Percentiles rank a stretch among this genome's conserved stretches.
phyloP scores from a whole-genome alignment of 1,284 basidiomycete genomes.

The Amylostereum areolatum region DNA sequence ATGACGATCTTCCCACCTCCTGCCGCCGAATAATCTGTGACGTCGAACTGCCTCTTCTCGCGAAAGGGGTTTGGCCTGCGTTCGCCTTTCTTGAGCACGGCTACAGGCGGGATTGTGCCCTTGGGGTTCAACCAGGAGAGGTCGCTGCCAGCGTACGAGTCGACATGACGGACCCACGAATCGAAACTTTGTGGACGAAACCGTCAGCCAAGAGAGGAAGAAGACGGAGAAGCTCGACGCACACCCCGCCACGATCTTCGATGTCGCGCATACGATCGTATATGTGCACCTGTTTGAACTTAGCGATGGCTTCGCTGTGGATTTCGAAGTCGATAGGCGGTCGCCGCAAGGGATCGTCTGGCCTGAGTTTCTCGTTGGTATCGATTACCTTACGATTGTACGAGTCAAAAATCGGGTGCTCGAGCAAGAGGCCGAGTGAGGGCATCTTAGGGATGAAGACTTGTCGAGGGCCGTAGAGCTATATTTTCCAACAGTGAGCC shows the following conservation, averaged over 20 bases:
- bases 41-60: slow-evolving; percentile 60
- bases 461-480: slow-evolving; percentile 70
- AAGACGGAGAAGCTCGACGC: slow-evolving; percentile 27
- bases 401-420: slow-evolving; percentile 83
- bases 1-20: slow-evolving; percentile 22
- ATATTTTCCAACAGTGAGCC: neutral
- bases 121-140: slow-evolving; percentile 64
- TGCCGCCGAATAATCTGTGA: slow-evolving; percentile 43
- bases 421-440: slow-evolving; percentile 89
- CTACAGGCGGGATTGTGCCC: slow-evolving; percentile 63
- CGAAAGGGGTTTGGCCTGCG: slow-evolving; percentile 57
- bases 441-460: slow-evolving; percentile 96
- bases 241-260: slow-evolving; percentile 80
- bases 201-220: slow-evolving; percentile 5
- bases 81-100: slow-evolving; percentile 57
- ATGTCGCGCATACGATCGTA: slow-evolving; percentile 80
- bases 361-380: slow-evolving; percentile 52
- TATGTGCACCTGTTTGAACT: slow-evolving; percentile 81
- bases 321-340: slow-evolving; percentile 67
- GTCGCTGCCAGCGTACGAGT: slow-evolving; percentile 65
- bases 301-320: slow-evolving; percentile 59
- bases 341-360: slow-evolving; percentile 51
- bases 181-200: slow-evolving; percentile 51
- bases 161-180: slow-evolving; percentile 66
- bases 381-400: slow-evolving; percentile 67